These are phyloP conservation scores for Gamsiella multidivaricata DNA, from an alignment of 192 early-diverging fungal genomes.

Conservation along the genomic window DNA sequence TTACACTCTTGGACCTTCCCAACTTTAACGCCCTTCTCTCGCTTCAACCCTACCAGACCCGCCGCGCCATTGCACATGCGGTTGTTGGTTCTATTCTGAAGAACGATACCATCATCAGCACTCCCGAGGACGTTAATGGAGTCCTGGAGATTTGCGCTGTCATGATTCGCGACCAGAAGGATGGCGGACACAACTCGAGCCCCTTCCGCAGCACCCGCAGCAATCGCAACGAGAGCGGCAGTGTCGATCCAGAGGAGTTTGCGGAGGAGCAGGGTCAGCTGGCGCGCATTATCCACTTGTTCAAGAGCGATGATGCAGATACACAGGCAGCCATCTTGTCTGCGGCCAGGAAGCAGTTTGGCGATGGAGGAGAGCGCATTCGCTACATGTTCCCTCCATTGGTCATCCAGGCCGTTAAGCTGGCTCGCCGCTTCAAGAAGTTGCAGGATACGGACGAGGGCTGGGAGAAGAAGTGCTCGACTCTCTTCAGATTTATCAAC, in stretches of 20 bases:
- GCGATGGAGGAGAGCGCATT: slow-evolving; percentile 91
- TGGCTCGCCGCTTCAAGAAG: slow-evolving; percentile 68
- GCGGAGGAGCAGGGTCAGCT: slow-evolving; percentile 93
- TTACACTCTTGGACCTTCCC: slow-evolving; percentile 74
- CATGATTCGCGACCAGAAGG: slow-evolving; percentile 85
- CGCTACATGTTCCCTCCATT: slow-evolving; percentile 94
- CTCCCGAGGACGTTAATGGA: slow-evolving; percentile 80
- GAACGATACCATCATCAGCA: slow-evolving; percentile 73
- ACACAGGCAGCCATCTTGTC: slow-evolving; percentile 85
- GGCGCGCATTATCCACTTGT: slow-evolving; percentile 83
- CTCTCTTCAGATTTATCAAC: slow-evolving; percentile 89
- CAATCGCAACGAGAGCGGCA: slow-evolving; percentile 48
- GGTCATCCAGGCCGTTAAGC: slow-evolving; percentile 72
- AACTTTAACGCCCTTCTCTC: slow-evolving; percentile 88
- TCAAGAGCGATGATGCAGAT: slow-evolving; percentile 76
- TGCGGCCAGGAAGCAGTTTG: slow-evolving; percentile 86
- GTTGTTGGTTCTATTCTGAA: slow-evolving; percentile 77
- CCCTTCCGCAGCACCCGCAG: slow-evolving; percentile 49
- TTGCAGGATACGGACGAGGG: slow-evolving; percentile 64
- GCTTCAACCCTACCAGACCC: slow-evolving; percentile 84
- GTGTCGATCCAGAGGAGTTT: slow-evolving; percentile 86
- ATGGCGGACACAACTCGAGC: slow-evolving; percentile 63
- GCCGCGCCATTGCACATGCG: slow-evolving; percentile 84
- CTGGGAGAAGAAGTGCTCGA: slow-evolving; percentile 77
- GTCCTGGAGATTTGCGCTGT: slow-evolving; percentile 83